phyloP scores from a whole-genome alignment of 2,329 filamentous ascomycete species.

The Aspergillus melleus region DNA sequence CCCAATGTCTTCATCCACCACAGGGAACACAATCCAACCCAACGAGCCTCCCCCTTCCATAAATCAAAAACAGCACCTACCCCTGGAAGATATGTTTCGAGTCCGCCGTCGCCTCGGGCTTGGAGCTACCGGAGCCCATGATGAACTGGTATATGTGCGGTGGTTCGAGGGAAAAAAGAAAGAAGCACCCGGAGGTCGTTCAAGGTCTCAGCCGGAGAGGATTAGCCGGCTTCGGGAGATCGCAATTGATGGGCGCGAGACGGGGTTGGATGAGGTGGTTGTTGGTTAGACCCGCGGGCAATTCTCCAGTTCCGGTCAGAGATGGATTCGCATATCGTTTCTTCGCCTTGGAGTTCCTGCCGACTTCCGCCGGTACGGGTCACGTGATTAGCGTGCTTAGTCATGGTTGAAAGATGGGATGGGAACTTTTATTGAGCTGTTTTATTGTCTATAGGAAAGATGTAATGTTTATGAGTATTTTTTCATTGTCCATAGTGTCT shows the following conservation, averaged over 20 bases:
- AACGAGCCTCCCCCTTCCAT: neutral
- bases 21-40: neutral
- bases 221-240: neutral
- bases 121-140: constrained; percentile 65
- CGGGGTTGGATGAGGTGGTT: neutral
- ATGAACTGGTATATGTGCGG: constrained; percentile 18
- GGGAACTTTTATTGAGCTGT: too few species aligned
- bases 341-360: constrained; percentile 10
- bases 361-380: constrained; percentile 22
- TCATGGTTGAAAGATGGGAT: too few species aligned
- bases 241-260: constrained; percentile 1
- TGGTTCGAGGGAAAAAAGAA: neutral
- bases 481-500: too few species aligned
- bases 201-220: neutral
- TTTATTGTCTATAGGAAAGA: too few species aligned
- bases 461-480: too few species aligned
- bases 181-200: neutral
- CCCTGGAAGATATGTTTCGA: constrained; percentile 63
- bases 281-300: constrained; percentile 12
- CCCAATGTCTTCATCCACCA: neutral
- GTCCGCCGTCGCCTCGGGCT: constrained; percentile 52
- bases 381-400: constrained; percentile 18
- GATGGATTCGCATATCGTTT: constrained; percentile 17
- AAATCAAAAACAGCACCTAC: constrained; percentile 35
- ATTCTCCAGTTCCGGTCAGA: constrained; percentile 15